A percentile compares a stretch with the other conserved stretches of the same genome.
Conservation (phyloP, 768 basidiomycete genomes). For the Strobilomyces confusus region DNA sequence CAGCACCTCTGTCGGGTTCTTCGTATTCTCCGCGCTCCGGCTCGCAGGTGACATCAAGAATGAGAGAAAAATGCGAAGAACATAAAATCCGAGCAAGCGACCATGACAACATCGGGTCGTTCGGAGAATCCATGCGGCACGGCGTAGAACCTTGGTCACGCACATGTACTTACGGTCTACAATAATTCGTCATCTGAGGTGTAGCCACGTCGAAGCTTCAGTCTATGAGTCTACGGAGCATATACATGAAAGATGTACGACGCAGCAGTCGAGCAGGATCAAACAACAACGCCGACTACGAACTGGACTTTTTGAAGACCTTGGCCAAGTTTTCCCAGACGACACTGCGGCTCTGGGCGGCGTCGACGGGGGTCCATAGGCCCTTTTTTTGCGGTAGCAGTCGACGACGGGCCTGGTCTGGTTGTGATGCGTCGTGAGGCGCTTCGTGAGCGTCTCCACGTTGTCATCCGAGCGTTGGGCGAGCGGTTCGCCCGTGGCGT, state of each 20-base stretch:
- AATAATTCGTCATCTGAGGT: neutral
- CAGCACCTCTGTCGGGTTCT: slow-evolving; percentile 81
- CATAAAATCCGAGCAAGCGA: slow-evolving; percentile 27
- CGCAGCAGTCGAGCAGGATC: neutral
- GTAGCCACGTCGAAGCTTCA: slow-evolving; percentile 4
- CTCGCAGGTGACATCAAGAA: slow-evolving; percentile 76
- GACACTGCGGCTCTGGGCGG: slow-evolving; percentile 85
- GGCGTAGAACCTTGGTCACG: slow-evolving; percentile 14
- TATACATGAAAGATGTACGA: slow-evolving; percentile 27
- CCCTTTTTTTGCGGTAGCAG: slow-evolving; percentile 91
- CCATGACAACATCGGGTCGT: neutral
- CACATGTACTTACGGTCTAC: slow-evolving; percentile 18
- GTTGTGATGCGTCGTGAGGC: slow-evolving; percentile 81
- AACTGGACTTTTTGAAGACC: slow-evolving; percentile 45
- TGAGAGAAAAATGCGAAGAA: slow-evolving; percentile 45
- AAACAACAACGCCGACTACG: slow-evolving; percentile 10
- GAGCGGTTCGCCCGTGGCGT: slow-evolving; percentile 91
- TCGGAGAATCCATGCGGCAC: no score
- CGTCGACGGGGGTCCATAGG: slow-evolving; percentile 89
- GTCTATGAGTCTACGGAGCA: slow-evolving; percentile 19
- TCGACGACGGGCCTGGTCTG: slow-evolving; percentile 96
- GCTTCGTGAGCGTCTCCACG: slow-evolving; percentile 88
- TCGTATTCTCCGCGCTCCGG: slow-evolving; percentile 86
- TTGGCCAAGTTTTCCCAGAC: slow-evolving; percentile 84
- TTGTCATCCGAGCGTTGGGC: slow-evolving; percentile 98